These are phyloP conservation scores for Termitomyces sp. DNA, from an alignment of 1,284 basidiomycete genomes.

Conservation along the genomic window DNA sequence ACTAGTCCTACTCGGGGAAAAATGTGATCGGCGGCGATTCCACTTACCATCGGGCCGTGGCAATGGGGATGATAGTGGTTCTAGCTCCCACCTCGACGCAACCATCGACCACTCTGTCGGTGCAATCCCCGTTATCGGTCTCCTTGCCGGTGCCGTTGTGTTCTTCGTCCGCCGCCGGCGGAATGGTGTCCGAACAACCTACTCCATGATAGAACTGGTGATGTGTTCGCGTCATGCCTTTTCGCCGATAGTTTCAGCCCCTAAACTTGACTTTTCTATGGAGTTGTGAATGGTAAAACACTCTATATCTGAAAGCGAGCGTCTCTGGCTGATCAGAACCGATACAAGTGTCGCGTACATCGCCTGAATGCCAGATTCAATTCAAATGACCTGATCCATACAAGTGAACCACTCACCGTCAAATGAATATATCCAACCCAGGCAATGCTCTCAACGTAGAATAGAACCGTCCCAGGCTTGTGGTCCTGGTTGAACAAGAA, in stretches of 20 bases:
- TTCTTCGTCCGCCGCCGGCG: conserved; percentile 41
- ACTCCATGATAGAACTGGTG: neutral
- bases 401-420: neutral
- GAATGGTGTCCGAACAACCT: conserved; percentile 17
- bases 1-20: no score
- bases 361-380: neutral
- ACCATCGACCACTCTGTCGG: conserved; percentile 52
- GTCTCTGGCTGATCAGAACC: conserved; percentile 2
- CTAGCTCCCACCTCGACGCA: conserved; percentile 31
- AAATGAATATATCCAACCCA: conserved; percentile 7
- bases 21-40: conserved; percentile 4
- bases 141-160: conserved; percentile 44
- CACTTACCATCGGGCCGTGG: conserved; percentile 7
- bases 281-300: conserved; percentile 1
- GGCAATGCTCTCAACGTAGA: neutral
- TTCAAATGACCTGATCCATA: neutral
- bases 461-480: neutral
- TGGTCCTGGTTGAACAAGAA: conserved; percentile 7
- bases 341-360: conserved; percentile 6
- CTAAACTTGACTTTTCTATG: neutral
- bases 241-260: neutral
- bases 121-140: conserved; percentile 40
- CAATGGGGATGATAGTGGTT: conserved; percentile 3
- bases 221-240: neutral
- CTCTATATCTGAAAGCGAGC: conserved; percentile 6